phyloP scores from a whole-genome alignment of 768 basidiomycete genomes.

The Leccinum uliginosum region DNA sequence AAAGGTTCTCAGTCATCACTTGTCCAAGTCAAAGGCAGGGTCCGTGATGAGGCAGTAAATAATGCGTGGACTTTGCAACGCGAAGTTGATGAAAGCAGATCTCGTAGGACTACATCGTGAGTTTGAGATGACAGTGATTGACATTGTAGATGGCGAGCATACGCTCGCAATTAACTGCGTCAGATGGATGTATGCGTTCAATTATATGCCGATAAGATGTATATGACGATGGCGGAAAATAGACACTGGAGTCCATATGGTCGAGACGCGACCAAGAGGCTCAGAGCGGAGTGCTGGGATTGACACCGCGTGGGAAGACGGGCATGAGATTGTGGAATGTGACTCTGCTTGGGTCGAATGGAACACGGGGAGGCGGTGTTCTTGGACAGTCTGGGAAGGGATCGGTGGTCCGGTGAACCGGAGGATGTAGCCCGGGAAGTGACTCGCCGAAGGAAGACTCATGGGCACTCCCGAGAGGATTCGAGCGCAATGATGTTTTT shows the following conservation, averaged over 20 bases:
- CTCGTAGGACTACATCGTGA: slow-evolving; percentile 27
- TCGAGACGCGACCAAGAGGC: neutral
- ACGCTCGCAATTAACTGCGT: slow-evolving; percentile 27
- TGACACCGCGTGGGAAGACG: slow-evolving; percentile 36
- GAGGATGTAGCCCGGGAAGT: slow-evolving; percentile 17
- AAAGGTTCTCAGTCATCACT: slow-evolving; percentile 17
- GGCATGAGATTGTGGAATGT: slow-evolving; percentile 63
- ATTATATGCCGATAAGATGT: slow-evolving; percentile 31
- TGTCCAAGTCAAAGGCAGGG: slow-evolving; percentile 27
- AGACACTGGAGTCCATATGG: neutral
- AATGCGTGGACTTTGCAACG: slow-evolving; percentile 18
- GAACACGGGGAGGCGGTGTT: slow-evolving; percentile 33
- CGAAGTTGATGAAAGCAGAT: slow-evolving; percentile 15
- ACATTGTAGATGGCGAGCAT: slow-evolving; percentile 16
- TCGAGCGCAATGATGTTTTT: slow-evolving; percentile 49
- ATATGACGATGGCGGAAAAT: slow-evolving; percentile 10
- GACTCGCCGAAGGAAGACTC: slow-evolving; percentile 12
- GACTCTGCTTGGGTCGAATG: slow-evolving; percentile 45
- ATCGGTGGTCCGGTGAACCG: slow-evolving; percentile 30
- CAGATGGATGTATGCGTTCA: slow-evolving; percentile 23
- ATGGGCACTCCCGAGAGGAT: slow-evolving; percentile 36
- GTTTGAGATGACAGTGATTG: slow-evolving; percentile 24
- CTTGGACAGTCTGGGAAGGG: slow-evolving; percentile 18
- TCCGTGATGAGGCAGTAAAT: slow-evolving; percentile 26
- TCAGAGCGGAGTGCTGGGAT: slow-evolving; percentile 13